Conservation (phyloP, 2,329 filamentous ascomycete genomes). For the Zasmidium cellare region DNA sequence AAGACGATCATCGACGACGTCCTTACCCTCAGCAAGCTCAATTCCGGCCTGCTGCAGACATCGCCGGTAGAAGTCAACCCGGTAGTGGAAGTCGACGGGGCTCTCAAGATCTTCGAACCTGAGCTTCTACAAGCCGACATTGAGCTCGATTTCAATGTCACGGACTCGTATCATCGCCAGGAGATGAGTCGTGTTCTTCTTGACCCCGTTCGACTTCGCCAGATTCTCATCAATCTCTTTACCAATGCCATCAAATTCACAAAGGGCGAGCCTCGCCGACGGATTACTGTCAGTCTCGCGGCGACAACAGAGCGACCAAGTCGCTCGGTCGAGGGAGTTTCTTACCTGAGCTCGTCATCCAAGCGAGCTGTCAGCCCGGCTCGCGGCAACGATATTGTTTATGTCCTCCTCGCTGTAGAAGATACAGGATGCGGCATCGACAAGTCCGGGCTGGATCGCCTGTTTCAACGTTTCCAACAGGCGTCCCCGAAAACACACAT, state of each 20-base stretch:
- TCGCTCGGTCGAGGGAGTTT: conserved; percentile 3
- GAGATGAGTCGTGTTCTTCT: conserved; percentile 17
- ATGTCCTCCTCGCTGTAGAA: conserved; percentile 68
- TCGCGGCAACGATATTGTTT: conserved; percentile 39
- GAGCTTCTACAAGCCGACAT: conserved; percentile 38
- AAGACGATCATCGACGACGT: conserved; percentile 49
- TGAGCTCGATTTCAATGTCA: conserved; percentile 38
- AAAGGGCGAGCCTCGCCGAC: conserved; percentile 27
- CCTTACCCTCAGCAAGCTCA: conserved; percentile 42
- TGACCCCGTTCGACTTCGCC: conserved; percentile 23
- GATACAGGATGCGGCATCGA: conserved; percentile 70
- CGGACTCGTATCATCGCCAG: conserved; percentile 20
- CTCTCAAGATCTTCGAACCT: conserved; percentile 40
- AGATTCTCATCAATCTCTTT: conserved; percentile 29
- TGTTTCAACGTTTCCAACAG: conserved; percentile 77
- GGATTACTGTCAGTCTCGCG: conserved; percentile 34
- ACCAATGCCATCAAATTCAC: conserved; percentile 32
- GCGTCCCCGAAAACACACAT: conserved; percentile 68
- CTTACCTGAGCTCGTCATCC: not conserved
- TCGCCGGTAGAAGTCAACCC: conserved; percentile 38
- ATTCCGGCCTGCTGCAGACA: conserved; percentile 34
- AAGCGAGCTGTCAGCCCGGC: not conserved
- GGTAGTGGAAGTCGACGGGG: conserved; percentile 33
- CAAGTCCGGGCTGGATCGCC: conserved; percentile 65
- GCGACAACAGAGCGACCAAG: conserved; percentile 8